Base-by-base conservation (phyloP, 495 filamentous ascomycete genomes). In the Articulospora tetracladia region DNA sequence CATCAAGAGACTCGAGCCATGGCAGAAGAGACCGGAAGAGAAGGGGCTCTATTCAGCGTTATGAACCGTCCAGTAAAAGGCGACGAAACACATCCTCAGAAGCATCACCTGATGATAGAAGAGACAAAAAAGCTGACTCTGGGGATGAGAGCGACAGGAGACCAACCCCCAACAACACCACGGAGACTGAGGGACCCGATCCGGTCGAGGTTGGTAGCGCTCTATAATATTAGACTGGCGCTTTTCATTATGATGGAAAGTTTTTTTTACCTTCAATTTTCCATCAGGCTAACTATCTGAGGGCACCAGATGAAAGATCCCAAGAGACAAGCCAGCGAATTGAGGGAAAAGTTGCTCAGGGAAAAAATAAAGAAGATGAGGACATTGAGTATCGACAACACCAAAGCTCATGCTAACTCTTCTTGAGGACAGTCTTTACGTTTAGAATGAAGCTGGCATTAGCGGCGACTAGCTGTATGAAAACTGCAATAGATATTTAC, bases 301-400 rank as follows among this genome's bases (percentile, higher is more conserved):
- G 62, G 54, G 47, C 55, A 57, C 62, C 70, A 75, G 73, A 73
- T 67, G 23, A 75, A 72, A 68, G 70, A 74, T 60, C 72, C 70
- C 47, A 71, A 76, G 63, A 72, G 73, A 64, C 69, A 67, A 61
- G 77, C 79, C 41, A 86, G 76, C 61, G 79, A 84, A 68, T 75
- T 88, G 49, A 81, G 83, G 50, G 86, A 91, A 72, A 83, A 74
- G 67, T 74, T 89, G 56, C 78, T 89, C 13, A 83, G 82, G 67
- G 86, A 90, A 68, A 84, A 81, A 69, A 78, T 90, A 56, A 85
- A 86, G 74, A 76, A 83, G 78, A 79, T 82, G 79, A 82, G 79
- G 75, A 75, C 74, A 72, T 77, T 74, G 68, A 76, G 73, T 70
- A 75, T 69, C 65, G 72, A 74, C 66, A 66, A 74, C 58, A 64